Conservation (phyloP, 257 asterid genomes). For the Solanum pinnatisectum region DNA sequence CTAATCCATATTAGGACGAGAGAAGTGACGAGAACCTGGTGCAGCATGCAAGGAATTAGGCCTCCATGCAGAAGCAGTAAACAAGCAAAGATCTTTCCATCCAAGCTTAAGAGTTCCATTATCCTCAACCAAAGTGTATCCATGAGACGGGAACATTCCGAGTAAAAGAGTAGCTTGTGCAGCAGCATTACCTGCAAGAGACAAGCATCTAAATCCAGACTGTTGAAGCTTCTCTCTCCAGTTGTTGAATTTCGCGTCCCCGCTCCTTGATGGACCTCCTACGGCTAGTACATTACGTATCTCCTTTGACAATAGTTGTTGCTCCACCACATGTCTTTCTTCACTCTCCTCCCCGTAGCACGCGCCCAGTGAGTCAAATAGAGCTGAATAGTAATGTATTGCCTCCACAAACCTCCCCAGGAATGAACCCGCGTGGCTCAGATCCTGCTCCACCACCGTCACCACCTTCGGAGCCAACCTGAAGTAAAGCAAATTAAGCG, state of each 20-base stretch:
- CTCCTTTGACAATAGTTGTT: slow-evolving; percentile 81
- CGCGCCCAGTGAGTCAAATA: slow-evolving; percentile 94
- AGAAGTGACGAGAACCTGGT: background rate
- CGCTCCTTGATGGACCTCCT: slow-evolving; percentile 75
- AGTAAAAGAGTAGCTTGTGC: slow-evolving; percentile 91
- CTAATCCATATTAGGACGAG: slow-evolving; percentile 5
- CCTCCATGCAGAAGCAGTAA: slow-evolving; percentile 96
- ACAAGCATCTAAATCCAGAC: slow-evolving; percentile 71
- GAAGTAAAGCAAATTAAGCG: background rate
- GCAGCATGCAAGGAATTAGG: slow-evolving; percentile 24
- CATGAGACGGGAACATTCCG: slow-evolving; percentile 91
- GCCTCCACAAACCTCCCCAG: slow-evolving; percentile 93
- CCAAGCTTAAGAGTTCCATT: slow-evolving; percentile 90
- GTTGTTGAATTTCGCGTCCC: slow-evolving; percentile 65
- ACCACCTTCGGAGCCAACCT: slow-evolving; percentile 92
- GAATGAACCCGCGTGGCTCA: slow-evolving; percentile 92
- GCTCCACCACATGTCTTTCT: slow-evolving; percentile 90
- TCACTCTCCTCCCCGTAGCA: slow-evolving; percentile 95
- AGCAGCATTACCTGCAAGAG: slow-evolving; percentile 87
- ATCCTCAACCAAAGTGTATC: slow-evolving; percentile 91
- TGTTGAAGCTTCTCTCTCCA: slow-evolving; percentile 94
- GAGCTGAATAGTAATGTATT: slow-evolving; percentile 89
- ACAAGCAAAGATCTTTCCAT: slow-evolving; percentile 97
- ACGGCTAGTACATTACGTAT: slow-evolving; percentile 69
- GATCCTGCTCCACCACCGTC: slow-evolving; percentile 92